Conservation (phyloP, 805 yeast genomes). For the Nakazawaea molendinolei region DNA sequence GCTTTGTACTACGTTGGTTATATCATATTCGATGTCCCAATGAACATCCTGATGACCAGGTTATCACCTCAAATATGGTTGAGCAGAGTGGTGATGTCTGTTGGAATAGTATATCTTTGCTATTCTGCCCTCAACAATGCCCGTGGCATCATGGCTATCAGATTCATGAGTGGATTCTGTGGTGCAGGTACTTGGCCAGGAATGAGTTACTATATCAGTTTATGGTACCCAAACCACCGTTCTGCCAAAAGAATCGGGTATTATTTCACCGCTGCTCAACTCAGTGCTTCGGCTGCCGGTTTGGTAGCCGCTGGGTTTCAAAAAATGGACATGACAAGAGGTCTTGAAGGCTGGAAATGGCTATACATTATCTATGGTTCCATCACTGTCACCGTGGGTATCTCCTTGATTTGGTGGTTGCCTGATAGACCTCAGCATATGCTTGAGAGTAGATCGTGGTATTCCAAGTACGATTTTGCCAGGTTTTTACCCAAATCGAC, state of each 20-base stretch:
- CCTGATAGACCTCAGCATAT: conserved; percentile 64
- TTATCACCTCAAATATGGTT: conserved; percentile 84
- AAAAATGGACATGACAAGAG: conserved; percentile 64
- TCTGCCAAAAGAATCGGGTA: conserved; percentile 78
- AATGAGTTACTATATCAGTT: conserved; percentile 71
- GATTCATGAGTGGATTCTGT: conserved; percentile 68
- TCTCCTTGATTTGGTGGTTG: conserved; percentile 71
- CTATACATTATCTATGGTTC: conserved; percentile 72
- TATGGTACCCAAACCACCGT: conserved; percentile 81
- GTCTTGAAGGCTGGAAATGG: conserved; percentile 84
- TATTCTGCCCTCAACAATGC: conserved; percentile 53
- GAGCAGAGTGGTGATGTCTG: conserved; percentile 66
- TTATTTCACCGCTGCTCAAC: conserved; percentile 86
- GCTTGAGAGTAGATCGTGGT: neutral
- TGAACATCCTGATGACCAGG: conserved; percentile 79
- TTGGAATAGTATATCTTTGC: conserved; percentile 74
- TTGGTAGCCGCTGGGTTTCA: conserved; percentile 85
- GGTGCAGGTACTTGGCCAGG: conserved; percentile 94
- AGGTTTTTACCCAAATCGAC: conserved; percentile 13
- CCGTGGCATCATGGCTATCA: conserved; percentile 59
- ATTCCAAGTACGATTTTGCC: conserved; percentile 13
- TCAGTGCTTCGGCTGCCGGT: conserved; percentile 88
- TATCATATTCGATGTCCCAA: conserved; percentile 80
- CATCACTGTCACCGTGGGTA: conserved; percentile 57
- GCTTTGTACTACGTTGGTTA: conserved; percentile 81